These are phyloP conservation scores for Pestalotiopsis sp. DNA, from an alignment of 2,329 filamentous ascomycete species.

Conservation along the genomic window DNA sequence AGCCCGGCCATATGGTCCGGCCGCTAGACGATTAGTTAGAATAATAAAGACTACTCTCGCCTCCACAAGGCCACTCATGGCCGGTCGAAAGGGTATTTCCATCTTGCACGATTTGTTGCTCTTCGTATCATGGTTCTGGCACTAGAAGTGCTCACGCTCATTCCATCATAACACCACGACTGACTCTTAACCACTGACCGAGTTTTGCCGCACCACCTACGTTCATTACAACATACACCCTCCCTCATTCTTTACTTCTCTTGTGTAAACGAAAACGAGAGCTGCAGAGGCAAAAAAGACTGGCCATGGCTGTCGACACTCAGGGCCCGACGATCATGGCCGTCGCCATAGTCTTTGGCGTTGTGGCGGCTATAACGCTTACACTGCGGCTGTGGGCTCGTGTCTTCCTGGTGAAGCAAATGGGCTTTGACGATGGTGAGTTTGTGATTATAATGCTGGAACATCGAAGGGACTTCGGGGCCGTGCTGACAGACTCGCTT, in stretches of 20 bases:
- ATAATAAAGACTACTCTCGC: background rate
- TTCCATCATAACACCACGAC: constrained; percentile 8
- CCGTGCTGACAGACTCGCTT: background rate
- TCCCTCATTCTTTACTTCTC: background rate
- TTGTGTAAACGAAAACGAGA: background rate
- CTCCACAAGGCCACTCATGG: background rate
- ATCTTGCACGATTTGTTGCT: background rate
- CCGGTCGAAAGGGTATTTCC: background rate
- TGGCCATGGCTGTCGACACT: constrained; percentile 22
- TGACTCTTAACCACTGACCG: background rate
- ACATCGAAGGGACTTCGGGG: background rate
- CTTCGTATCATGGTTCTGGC: background rate
- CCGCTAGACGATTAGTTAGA: background rate
- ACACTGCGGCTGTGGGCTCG: constrained; percentile 40
- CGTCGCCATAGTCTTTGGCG: constrained; percentile 38
- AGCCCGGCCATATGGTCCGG: background rate
- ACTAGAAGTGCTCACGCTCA: background rate
- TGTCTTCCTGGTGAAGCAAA: constrained; percentile 35
- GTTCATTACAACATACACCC: background rate
- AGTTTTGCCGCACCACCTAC: background rate
- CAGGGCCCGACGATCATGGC: constrained; percentile 36
- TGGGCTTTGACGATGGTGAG: constrained; percentile 34
- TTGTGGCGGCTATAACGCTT: constrained; percentile 39
- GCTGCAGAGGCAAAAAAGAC: background rate
- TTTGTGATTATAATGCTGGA: background rate